phyloP scores from a whole-genome alignment of 2,329 filamentous ascomycete genomes.

The Pseudocercospora ulei region DNA sequence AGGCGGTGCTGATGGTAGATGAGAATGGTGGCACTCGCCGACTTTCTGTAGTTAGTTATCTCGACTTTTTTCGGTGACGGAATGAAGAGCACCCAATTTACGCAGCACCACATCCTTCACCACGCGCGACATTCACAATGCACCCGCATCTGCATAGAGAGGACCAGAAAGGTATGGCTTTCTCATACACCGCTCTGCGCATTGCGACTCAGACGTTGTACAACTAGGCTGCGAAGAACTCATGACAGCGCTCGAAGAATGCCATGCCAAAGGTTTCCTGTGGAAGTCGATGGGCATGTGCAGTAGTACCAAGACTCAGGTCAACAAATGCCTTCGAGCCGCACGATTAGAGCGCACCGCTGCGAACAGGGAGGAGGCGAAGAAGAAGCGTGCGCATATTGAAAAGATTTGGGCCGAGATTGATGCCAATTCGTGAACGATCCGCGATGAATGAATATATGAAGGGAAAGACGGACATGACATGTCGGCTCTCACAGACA shows the following conservation, averaged over 20 bases:
- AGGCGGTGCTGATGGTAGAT: no score
- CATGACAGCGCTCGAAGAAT: slow-evolving; percentile 89
- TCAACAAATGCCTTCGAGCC: slow-evolving; percentile 73
- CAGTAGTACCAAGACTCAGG: slow-evolving; percentile 71
- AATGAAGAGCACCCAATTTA: no score
- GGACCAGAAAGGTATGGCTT: slow-evolving; percentile 83
- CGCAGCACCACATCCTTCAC: no score
- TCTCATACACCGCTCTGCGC: background rate
- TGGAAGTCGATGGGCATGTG: slow-evolving; percentile 87
- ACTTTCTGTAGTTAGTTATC: no score
- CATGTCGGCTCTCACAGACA: background rate
- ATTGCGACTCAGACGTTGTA: slow-evolving; percentile 17
- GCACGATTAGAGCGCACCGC: slow-evolving; percentile 71
- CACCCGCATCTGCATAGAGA: slow-evolving; percentile 96
- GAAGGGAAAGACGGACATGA: background rate
- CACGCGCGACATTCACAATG: no score
- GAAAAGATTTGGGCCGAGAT: slow-evolving; percentile 71
- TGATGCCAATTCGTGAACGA: slow-evolving; percentile 55
- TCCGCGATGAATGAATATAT: background rate
- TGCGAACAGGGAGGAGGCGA: slow-evolving; percentile 61
- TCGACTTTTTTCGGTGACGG: no score
- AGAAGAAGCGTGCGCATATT: slow-evolving; percentile 61
- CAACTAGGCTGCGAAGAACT: slow-evolving; percentile 96
- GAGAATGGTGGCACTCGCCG: no score
- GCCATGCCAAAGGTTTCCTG: slow-evolving; percentile 82